Base-by-base conservation (phyloP, 2,329 filamentous ascomycete genomes). In the Colletotrichum sp. region DNA sequence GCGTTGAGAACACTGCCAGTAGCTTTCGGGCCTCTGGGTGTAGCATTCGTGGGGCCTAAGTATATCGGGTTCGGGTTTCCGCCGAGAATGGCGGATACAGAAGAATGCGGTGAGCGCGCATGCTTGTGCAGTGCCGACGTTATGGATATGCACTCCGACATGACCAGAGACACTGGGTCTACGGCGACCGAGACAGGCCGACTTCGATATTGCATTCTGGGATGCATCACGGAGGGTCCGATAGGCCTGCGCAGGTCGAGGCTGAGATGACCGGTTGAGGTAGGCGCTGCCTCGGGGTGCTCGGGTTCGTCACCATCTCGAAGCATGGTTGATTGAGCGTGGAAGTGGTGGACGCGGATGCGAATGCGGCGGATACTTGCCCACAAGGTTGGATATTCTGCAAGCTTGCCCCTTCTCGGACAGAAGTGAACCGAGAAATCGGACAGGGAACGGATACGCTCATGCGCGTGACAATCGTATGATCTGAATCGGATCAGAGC, bases 51-150 rank as follows among this genome's bases (percentile, higher is more conserved):
- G 13, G 87, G 87, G 2, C 87, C 89, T 5, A 92, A 85, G 71
- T 90, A 88, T 71, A 91, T 84, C 8, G 90, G 85, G 76, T 90
- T 92, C 30, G 91, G 91, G 77, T 88, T 91, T 78, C 95, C 95
- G 66, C 97, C 97, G 36, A 99, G 89, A 76, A 99, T 99, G 69
- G 96, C 96, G 48, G 97, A 96, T 59, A 99, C 97, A 7, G 96
- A 98, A 14, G 96, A 98, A 84, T 98, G 96, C 63, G 96, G 95
- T 89, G 96, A 98, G 78, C 97, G 94, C 78, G 96, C 94, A 90
- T 98, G 94, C 87, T 99, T 99, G 82, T 98, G 96, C 91, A 99
- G 98, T 76, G 96, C 96, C 77, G 96, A 98, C 16, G 97, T 98
- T 86, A 99, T 96, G 61, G 96, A 96, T 83, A 98, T 98, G 85